Conservation (phyloP, 2,329 filamentous ascomycete genomes). For the Diaporthe batatas region DNA sequence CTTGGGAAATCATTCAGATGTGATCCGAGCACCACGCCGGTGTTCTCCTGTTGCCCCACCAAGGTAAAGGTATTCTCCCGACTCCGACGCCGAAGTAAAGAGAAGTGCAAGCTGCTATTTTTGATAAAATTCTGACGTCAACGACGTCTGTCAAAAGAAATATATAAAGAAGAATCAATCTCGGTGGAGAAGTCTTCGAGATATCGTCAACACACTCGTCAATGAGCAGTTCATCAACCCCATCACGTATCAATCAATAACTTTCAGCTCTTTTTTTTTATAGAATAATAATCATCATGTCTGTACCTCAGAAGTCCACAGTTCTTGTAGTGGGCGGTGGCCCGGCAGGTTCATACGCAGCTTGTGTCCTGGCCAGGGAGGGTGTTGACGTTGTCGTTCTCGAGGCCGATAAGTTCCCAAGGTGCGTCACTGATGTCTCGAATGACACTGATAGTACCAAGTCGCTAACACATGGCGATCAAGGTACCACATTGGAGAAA, state of each 20-base stretch:
- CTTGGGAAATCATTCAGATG: neutral
- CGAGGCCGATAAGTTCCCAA: slow-evolving; percentile 55
- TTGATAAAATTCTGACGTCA: neutral
- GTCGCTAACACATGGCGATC: neutral
- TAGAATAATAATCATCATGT: neutral
- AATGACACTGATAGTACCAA: slow-evolving; percentile 36
- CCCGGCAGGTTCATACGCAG: slow-evolving; percentile 60
- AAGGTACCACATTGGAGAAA: slow-evolving; percentile 55
- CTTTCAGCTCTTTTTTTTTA: no score
- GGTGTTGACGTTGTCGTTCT: slow-evolving; percentile 59
- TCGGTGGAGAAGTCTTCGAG: neutral
- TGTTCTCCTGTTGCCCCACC: neutral
- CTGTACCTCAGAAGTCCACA: slow-evolving; percentile 43
- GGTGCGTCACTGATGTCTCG: slow-evolving; percentile 4
- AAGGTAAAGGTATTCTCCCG: neutral
- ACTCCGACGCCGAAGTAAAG: neutral
- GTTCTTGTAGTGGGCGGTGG: slow-evolving; percentile 61
- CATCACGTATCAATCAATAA: neutral
- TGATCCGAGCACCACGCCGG: neutral
- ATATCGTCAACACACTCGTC: neutral
- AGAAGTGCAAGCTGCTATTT: neutral
- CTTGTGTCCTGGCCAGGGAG: slow-evolving; percentile 58
- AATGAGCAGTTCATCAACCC: neutral
- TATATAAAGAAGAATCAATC: neutral
- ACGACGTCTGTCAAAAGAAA: no score